Percentiles rank a stretch among this genome's conserved stretches.
Conservation (phyloP, 2,329 filamentous ascomycete genomes). For the Pseudogymnoascus sp. region DNA sequence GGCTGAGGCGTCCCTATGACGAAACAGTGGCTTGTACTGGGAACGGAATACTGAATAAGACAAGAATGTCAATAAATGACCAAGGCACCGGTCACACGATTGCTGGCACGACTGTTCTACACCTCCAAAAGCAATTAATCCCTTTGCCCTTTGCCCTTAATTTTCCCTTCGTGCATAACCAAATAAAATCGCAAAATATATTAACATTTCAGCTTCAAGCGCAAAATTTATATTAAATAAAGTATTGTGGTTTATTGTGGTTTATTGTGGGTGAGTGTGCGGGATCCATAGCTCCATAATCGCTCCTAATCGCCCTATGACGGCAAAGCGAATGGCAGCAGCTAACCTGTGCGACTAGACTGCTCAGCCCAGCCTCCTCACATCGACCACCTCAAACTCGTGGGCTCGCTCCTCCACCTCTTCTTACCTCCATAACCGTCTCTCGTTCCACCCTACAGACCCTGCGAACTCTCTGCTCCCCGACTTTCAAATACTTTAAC, state of each 20-base stretch:
- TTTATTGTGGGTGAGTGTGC: conserved; percentile 7
- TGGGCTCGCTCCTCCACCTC: neutral
- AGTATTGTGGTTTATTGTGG: neutral
- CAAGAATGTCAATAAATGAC: conserved; percentile 6
- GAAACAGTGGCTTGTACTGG: conserved; percentile 10
- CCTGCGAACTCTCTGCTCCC: neutral
- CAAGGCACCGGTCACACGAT: neutral
- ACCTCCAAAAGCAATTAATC: neutral
- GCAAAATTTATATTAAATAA: conserved; percentile 1
- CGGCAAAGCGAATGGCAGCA: conserved; percentile 6
- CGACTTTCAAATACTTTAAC: neutral
- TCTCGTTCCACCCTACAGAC: neutral
- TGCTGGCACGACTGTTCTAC: neutral
- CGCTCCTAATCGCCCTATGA: conserved; percentile 10
- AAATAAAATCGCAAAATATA: neutral
- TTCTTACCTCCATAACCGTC: neutral
- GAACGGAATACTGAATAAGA: conserved; percentile 11
- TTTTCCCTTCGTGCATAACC: conserved; percentile 1
- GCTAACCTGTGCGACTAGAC: conserved; percentile 10
- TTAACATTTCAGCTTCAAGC: neutral
- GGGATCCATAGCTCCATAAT: conserved; percentile 10
- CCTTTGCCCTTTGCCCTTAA: neutral
- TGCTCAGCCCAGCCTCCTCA: neutral
- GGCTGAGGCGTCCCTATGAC: conserved; percentile 4
- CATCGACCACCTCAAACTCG: conserved; percentile 4